A percentile compares a stretch with the other conserved stretches of the same genome.
Evolutionary conservation across 192 early-diverging fungal genomes (phyloP).

Genomic region (Umbelopsis ramanniana): DNA sequence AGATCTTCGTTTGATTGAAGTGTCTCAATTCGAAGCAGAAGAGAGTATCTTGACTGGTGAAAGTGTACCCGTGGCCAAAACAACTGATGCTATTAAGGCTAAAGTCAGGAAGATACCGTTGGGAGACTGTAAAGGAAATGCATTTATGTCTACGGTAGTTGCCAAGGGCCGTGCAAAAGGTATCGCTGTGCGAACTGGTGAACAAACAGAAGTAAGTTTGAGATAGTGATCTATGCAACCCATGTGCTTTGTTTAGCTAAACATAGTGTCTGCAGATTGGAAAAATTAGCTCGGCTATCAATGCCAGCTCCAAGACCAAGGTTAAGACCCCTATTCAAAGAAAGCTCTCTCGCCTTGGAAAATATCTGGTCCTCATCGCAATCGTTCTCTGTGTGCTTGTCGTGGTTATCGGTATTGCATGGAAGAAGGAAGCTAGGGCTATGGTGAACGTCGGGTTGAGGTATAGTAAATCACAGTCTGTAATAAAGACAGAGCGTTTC

Average conservation of each 20-base stretch:
- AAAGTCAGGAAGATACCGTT: conserved; percentile 68
- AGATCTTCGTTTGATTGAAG: conserved; percentile 74
- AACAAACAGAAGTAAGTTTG: conserved; percentile 67
- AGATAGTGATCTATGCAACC: neutral
- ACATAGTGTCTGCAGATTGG: conserved; percentile 63
- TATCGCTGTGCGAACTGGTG: conserved; percentile 87
- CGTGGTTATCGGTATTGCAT: conserved; percentile 79
- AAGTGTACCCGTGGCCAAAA: conserved; percentile 67
- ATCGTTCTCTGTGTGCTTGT: conserved; percentile 80
- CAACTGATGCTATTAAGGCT: conserved; percentile 66
- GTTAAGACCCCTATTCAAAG: conserved; percentile 69
- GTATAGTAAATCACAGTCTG: conserved; percentile 30
- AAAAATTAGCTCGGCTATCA: conserved; percentile 88
- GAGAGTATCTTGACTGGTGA: conserved; percentile 87
- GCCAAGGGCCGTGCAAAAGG: conserved; percentile 91
- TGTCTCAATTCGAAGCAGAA: conserved; percentile 76
- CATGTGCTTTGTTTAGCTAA: too few relatives aligned
- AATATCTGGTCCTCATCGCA: conserved; percentile 79
- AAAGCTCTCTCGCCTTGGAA: conserved; percentile 77
- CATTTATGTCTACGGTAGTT: conserved; percentile 94
- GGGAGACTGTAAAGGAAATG: conserved; percentile 93
- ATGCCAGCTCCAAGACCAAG: conserved; percentile 52
- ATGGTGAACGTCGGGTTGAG: conserved; percentile 84
- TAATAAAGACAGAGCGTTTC: neutral
- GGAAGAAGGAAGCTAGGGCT: conserved; percentile 62